These are phyloP conservation scores for Coemansia erecta DNA, from an alignment of 192 early-diverging fungal species.

Conservation along the genomic window DNA sequence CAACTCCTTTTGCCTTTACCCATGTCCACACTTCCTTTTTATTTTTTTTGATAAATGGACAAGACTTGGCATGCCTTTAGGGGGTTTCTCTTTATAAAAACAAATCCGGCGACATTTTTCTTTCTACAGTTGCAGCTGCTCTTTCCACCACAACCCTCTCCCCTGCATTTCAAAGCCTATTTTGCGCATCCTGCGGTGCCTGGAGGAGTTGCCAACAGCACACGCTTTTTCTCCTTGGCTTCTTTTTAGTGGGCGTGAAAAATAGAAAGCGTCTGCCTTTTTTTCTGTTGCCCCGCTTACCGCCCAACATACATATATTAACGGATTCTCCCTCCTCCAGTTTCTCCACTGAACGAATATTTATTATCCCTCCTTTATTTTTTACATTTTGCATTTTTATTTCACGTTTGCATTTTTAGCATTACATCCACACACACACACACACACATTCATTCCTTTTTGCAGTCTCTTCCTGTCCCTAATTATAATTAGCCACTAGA, in stretches of 20 bases:
- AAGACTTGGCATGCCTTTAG: constrained; percentile 3
- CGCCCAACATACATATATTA: neutral
- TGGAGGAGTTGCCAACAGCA: neutral
- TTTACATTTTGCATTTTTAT: neutral
- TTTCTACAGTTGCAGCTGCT: neutral
- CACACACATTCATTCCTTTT: neutral
- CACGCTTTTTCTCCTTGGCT: neutral
- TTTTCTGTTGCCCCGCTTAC: neutral
- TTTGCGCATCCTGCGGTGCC: neutral
- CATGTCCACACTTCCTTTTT: constrained; percentile 6
- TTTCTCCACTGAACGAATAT: neutral
- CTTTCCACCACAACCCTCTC: neutral
- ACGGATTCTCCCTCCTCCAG: neutral
- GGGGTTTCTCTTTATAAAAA: neutral
- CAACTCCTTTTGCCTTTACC: neutral
- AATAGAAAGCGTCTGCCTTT: too few relatives aligned
- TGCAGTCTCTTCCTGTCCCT: neutral
- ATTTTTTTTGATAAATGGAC: constrained; percentile 10
- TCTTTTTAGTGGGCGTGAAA: neutral
- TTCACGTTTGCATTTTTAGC: neutral
- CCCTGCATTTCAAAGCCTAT: constrained; percentile 4
- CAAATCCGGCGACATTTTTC: neutral
- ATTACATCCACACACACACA: neutral
- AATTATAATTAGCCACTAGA: too few relatives aligned
- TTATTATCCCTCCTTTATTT: neutral